phyloP scores from a whole-genome alignment of 2,329 filamentous ascomycete genomes.

The Calonectria pauciramosa region DNA sequence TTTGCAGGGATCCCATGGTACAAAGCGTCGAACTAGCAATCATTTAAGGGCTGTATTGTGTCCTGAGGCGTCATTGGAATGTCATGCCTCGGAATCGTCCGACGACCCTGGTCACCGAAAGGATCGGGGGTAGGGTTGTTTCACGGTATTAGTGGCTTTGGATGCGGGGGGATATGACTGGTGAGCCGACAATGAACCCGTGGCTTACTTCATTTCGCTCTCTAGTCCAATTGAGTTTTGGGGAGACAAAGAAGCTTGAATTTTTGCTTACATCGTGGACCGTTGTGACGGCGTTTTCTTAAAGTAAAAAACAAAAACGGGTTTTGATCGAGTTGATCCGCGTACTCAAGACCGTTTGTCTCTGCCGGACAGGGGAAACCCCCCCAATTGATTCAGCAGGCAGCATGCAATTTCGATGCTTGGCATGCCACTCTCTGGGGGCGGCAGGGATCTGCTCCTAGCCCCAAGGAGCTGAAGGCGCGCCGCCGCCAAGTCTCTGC shows the following conservation, averaged over 20 bases:
- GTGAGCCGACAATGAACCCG: background rate
- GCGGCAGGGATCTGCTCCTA: background rate
- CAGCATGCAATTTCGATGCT: background rate
- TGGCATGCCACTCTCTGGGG: background rate
- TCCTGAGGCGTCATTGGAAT: background rate
- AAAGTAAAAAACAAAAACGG: background rate
- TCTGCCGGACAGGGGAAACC: background rate
- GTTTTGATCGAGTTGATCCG: too few species aligned
- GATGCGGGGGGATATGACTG: slow-evolving; percentile 8
- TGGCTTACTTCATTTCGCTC: background rate
- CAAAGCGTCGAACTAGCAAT: too few species aligned
- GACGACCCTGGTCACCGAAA: slow-evolving; percentile 9
- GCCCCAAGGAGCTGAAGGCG: slow-evolving; percentile 8
- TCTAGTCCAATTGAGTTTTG: background rate
- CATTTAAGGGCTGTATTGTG: too few species aligned
- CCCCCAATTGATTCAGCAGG: background rate
- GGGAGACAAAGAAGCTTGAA: background rate
- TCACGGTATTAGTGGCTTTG: background rate
- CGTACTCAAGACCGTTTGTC: background rate
- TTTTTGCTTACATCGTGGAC: background rate
- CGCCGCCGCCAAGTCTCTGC: background rate
- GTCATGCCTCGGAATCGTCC: slow-evolving; percentile 16
- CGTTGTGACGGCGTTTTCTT: background rate
- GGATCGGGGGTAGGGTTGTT: slow-evolving; percentile 8
- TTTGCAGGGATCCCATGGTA: too few species aligned